Evolutionary conservation across 75 land plant species (phyloP), one percentile per base, ranked within the genome.

Genomic region (Adiantum capillusveneris): DNA sequence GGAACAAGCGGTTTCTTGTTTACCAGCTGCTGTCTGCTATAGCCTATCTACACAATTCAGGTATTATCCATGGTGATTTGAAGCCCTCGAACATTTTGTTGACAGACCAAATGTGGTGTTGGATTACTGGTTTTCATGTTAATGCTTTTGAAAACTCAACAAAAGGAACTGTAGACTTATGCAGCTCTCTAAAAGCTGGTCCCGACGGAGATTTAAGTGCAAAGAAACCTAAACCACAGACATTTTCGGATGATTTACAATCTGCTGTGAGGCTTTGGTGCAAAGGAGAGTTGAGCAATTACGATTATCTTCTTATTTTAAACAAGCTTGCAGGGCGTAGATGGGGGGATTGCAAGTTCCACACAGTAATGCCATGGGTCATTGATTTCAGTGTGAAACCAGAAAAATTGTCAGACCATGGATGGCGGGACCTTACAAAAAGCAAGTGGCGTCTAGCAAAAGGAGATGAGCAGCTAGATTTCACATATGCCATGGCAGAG

Each of bases 301-400:
- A 72, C 69, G 96, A 90, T 30, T 90, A 90, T 60, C 81, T 90
- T 44, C 85, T 90, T 21, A 34, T 84, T 44, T 62, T 90, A 53
- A 90, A 90, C 63, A 79, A 62, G 61, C 70, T 90, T 46, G 90
- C 96, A 56, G 96, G 96, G 26, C 81, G 96, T 73, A 81, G 83
- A 60, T 90, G 96, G 96, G 91, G 92, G 0, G 96, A 90, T 63
- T 80, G 78, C 55, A 71, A 80, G 39, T 87, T 90, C 66, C 85
- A 87, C 56, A 76, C 68, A 21, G 92, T 90, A n/a, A 90, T 90
- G 92, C 96, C 96, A 11, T 90, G 96, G 96, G 96, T 90, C 1
- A 84, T 87, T 57, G 96, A 90, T 73, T 90, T 90, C 70, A 90
- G 73, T 66, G 74, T 56, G 51, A 87, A 74, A 60, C 91, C 96